phyloP scores from a whole-genome alignment of 495 filamentous ascomycete species.

The Penicillium soppii region DNA sequence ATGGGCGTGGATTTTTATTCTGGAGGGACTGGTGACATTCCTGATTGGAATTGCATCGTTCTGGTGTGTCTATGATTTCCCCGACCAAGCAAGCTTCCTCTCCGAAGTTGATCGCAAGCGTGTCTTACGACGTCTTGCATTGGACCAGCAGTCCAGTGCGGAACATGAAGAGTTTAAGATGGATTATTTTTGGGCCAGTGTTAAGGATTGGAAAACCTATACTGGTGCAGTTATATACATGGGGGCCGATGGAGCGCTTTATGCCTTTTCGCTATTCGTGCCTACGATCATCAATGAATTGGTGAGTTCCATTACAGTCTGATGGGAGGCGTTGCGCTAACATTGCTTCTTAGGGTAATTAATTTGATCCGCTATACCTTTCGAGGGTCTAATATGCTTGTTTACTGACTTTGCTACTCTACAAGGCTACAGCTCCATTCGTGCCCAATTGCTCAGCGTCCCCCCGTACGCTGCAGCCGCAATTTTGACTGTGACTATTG shows the following conservation, averaged over 20 bases:
- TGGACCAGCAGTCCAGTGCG: conserved; percentile 75
- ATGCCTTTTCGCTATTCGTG: conserved; percentile 88
- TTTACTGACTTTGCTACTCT: not conserved
- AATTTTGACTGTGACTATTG: conserved; percentile 70
- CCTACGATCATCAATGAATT: conserved; percentile 75
- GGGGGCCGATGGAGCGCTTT: conserved; percentile 69
- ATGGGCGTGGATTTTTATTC: conserved; percentile 82
- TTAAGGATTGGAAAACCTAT: conserved; percentile 90
- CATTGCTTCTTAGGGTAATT: conserved; percentile 24
- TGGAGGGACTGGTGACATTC: conserved; percentile 72
- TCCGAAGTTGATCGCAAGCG: conserved; percentile 68
- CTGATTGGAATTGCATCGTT: conserved; percentile 72
- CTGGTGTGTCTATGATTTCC: conserved; percentile 90
- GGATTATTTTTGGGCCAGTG: conserved; percentile 69
- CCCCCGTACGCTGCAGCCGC: conserved; percentile 87
- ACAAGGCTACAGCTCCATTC: conserved; percentile 65
- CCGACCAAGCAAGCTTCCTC: conserved; percentile 77
- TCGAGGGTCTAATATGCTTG: not conserved
- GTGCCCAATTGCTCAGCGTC: conserved; percentile 78
- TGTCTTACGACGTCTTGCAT: conserved; percentile 68
- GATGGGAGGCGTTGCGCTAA: conserved; percentile 23
- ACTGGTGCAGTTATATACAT: conserved; percentile 75
- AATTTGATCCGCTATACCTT: not conserved
- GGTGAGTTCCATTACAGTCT: conserved; percentile 21
- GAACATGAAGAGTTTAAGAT: conserved; percentile 79